Evolutionary conservation across 2,329 filamentous ascomycete species (phyloP).

Genomic region (Coniochaeta ligniaria): DNA sequence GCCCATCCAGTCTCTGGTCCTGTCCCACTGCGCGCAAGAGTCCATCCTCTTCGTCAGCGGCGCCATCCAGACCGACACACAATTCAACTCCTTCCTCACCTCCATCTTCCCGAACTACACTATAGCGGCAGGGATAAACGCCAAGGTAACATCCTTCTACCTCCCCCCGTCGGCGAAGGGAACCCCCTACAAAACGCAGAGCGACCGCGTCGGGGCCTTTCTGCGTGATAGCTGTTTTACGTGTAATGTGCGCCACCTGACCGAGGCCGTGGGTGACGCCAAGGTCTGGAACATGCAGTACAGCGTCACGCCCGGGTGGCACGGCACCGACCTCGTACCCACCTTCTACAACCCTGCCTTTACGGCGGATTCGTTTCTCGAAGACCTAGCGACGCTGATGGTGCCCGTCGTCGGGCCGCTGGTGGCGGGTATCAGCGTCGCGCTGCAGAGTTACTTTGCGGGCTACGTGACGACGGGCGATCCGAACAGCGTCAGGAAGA

Average conservation of each 20-base stretch:
- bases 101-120: constrained; percentile 24
- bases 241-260: constrained; percentile 28
- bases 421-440: constrained; percentile 24
- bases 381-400: constrained; percentile 16
- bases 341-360: constrained; percentile 29
- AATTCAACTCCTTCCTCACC: constrained; percentile 23
- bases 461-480: constrained; percentile 30
- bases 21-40: constrained; percentile 23
- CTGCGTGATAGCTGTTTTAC: constrained; percentile 27
- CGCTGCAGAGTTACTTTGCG: constrained; percentile 31
- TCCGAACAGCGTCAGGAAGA: constrained; percentile 26
- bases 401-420: constrained; percentile 22
- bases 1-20: constrained; percentile 18
- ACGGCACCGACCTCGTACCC: constrained; percentile 31
- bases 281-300: constrained; percentile 33
- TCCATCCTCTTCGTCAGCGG: constrained; percentile 21
- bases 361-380: constrained; percentile 16
- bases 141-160: constrained; percentile 21
- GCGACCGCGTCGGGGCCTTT: constrained; percentile 20
- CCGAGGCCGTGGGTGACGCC: constrained; percentile 24
- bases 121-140: constrained; percentile 15
- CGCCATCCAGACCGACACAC: constrained; percentile 18
- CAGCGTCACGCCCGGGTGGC: constrained; percentile 27
- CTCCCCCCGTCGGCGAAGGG: constrained; percentile 12
- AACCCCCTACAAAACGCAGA: constrained; percentile 17